Base-by-base conservation (phyloP, 2,329 filamentous ascomycete species). In the Verticillium klebahnii region DNA sequence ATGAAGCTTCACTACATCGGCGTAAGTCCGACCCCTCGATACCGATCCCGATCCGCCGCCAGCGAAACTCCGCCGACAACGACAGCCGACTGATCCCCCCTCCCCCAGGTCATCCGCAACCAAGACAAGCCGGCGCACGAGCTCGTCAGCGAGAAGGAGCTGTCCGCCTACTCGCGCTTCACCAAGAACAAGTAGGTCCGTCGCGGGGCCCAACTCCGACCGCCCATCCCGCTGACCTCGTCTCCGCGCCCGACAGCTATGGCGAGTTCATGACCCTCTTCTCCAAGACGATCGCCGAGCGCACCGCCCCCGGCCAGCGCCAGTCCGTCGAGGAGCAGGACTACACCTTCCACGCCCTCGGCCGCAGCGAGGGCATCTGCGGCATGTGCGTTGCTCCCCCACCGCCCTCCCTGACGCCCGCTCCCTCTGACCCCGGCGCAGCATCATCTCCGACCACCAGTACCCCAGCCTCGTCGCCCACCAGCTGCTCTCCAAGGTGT, bases 1-100 rank as follows among this genome's bases (percentile, higher is more conserved):
- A 94, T 94, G 91, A 94, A 93, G 86, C 80, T 95, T 76, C 84
- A 90, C 77, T 95, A 95, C 78, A 92, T 96, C 73, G 92, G 91
- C 70, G 92, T 95, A 88, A 67, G 65, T 63, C 58, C 65, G 68
- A 71, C 68, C 68, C 62, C 62, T 70, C 68, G 68, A 66, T 62
- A 65, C 65, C 68, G 60, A 4, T 19, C 31, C 39, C 12, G 2
- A 19, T 5, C 4, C 9, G 58, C 23, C 50, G 5, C 40, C 57
- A 61, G 15, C n/a, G 11, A 40, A 39, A 36, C 32, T 50, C 37
- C 57, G 57, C 56, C 54, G 58, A 34, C 55, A n/a, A 23, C 37
- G 31, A 50, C 60, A 59, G 55, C 23, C 39, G 32, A 61, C 54
- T 52, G 45, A 58, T 64, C 37, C 52, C 54, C 45, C 34, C 23